phyloP scores from a whole-genome alignment of 106 monocot species.

The Dendrobium huoshanense region DNA sequence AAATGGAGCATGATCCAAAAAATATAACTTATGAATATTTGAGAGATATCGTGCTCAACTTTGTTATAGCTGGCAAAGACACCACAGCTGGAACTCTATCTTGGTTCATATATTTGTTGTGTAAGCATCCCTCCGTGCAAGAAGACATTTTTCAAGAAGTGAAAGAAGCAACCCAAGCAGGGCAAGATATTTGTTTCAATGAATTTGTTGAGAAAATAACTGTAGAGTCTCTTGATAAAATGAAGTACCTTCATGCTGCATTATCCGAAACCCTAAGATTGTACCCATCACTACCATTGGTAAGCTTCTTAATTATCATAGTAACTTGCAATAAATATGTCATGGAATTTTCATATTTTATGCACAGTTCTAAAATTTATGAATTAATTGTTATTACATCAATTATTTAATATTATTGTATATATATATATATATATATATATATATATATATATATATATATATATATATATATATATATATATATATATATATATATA shows the following conservation, averaged over 20 bases:
- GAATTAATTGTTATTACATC: too few relatives aligned
- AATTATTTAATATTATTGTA: too few relatives aligned
- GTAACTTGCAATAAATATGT: too few relatives aligned
- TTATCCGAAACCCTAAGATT: too few relatives aligned
- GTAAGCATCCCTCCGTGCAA: slow-evolving; percentile 15
- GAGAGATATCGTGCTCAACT: slow-evolving; percentile 16
- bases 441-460: too few relatives aligned
- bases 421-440: too few relatives aligned
- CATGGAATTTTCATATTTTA: too few relatives aligned
- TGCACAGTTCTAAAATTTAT: too few relatives aligned
- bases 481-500: too few relatives aligned
- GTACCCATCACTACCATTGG: too few relatives aligned
- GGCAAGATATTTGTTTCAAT: neutral
- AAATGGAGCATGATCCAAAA: slow-evolving; percentile 13
- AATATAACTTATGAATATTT: slow-evolving; percentile 18
- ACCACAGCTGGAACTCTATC: slow-evolving; percentile 14
- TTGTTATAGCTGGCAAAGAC: slow-evolving; percentile 24
- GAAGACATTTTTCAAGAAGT: slow-evolving; percentile 13
- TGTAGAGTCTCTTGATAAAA: slow-evolving; percentile 8
- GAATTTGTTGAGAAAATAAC: neutral
- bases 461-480: too few relatives aligned
- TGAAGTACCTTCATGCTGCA: neutral
- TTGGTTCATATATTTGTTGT: slow-evolving; percentile 20
- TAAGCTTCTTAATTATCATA: too few relatives aligned
- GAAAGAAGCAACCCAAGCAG: neutral